These are phyloP conservation scores for Boletus coccyginus DNA, from an alignment of 768 basidiomycete genomes.

Conservation along the genomic window DNA sequence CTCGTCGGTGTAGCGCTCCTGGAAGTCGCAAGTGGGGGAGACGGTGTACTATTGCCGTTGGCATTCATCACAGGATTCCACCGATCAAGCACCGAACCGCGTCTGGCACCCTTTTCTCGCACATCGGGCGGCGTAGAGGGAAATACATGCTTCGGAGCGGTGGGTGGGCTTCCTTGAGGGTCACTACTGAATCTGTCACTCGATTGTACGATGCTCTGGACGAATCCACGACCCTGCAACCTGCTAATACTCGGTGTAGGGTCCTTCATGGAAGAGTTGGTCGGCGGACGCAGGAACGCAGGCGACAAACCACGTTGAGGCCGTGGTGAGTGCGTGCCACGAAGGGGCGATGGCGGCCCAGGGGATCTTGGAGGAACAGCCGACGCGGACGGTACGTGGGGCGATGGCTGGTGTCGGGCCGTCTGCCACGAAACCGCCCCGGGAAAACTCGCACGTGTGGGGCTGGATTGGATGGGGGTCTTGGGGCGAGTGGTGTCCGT, in stretches of 20 bases:
- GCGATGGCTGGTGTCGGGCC: constrained; percentile 27
- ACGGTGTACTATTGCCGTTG: constrained; percentile 32
- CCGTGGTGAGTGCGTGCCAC: constrained; percentile 41
- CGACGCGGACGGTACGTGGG: constrained; percentile 29
- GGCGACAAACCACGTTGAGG: constrained; percentile 48
- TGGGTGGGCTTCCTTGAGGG: constrained; percentile 32
- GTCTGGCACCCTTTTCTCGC: constrained; percentile 37
- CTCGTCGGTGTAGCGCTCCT: constrained; percentile 41
- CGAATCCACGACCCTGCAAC: constrained; percentile 82
- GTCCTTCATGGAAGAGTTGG: constrained; percentile 55
- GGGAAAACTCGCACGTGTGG: constrained; percentile 17
- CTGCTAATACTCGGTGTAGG: constrained; percentile 80
- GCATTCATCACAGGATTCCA: constrained; percentile 51
- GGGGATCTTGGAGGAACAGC: constrained; percentile 24
- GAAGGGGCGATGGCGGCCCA: constrained; percentile 38
- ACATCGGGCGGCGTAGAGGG: constrained; percentile 30
- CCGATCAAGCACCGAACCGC: constrained; percentile 62
- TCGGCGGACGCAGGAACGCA: constrained; percentile 49
- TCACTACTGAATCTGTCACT: constrained; percentile 49
- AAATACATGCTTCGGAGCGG: constrained; percentile 27
- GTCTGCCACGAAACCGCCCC: constrained; percentile 22
- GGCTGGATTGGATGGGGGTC: constrained; percentile 16
- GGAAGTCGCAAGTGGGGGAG: constrained; percentile 35
- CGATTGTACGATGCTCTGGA: constrained; percentile 76
- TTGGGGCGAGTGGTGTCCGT: constrained; percentile 17